Conservation (phyloP, 192 early-diverging fungal species). For the Jimgerdemannia lactiflua region DNA sequence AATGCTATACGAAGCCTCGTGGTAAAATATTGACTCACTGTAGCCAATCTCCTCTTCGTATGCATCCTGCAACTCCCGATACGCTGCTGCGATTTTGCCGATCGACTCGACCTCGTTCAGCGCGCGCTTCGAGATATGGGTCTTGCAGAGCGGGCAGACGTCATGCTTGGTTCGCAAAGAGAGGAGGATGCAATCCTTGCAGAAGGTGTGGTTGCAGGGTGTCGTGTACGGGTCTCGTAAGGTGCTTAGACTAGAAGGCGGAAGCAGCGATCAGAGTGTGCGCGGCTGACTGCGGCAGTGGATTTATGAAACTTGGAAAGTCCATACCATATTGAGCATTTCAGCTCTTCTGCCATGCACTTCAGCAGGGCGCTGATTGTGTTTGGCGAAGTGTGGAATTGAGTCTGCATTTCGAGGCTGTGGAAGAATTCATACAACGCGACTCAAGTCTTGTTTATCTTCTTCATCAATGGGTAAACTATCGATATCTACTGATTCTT, state of each 20-base stretch:
- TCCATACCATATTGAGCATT: neutral
- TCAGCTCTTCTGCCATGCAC: neutral
- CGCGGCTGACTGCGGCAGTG: too few relatives aligned
- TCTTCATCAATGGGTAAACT: too few relatives aligned
- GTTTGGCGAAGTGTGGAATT: neutral
- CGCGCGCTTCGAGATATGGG: slow-evolving; percentile 19
- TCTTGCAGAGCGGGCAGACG: slow-evolving; percentile 30
- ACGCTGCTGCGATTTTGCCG: slow-evolving; percentile 19
- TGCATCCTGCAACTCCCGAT: slow-evolving; percentile 12
- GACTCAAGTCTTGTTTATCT: too few relatives aligned
- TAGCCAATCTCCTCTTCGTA: slow-evolving; percentile 23
- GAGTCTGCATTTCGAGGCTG: neutral
- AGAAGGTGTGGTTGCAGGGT: slow-evolving; percentile 30
- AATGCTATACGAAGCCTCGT: neutral
- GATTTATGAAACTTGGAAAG: neutral
- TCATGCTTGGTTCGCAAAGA: slow-evolving; percentile 14
- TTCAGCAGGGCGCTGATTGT: neutral
- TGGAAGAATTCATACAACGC: too few relatives aligned
- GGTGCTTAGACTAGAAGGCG: neutral
- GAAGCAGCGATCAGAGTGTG: too few relatives aligned
- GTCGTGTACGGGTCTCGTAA: slow-evolving; percentile 5
- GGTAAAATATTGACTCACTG: slow-evolving; percentile 8
- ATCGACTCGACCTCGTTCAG: slow-evolving; percentile 21
- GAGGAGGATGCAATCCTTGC: slow-evolving; percentile 24
- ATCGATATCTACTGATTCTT: too few relatives aligned